Conservation (phyloP, 768 basidiomycete species). For the Suillus alpinus region DNA sequence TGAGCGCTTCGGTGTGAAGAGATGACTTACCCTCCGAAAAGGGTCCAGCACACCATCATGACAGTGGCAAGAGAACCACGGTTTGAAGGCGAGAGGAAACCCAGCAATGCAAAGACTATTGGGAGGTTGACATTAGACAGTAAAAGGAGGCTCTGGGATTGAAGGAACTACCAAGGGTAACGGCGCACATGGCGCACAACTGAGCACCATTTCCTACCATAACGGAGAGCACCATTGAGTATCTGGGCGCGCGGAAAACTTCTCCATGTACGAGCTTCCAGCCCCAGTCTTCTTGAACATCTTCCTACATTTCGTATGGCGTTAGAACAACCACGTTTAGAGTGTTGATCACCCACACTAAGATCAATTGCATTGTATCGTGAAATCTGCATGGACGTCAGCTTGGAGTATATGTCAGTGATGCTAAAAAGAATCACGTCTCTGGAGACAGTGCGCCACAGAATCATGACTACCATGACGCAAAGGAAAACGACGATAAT, state of each 20-base stretch:
- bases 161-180: constrained; percentile 68
- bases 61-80: constrained; percentile 86
- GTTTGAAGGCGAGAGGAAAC: constrained; percentile 94
- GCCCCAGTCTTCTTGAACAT: constrained; percentile 96
- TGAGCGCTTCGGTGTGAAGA: not conserved
- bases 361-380: constrained; percentile 96
- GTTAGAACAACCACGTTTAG: constrained; percentile 2
- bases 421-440: constrained; percentile 54
- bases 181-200: constrained; percentile 78
- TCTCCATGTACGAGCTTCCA: constrained; percentile 98
- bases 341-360: constrained; percentile 49
- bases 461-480: constrained; percentile 89
- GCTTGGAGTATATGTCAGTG: constrained; percentile 15
- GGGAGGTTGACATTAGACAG: constrained; percentile 5
- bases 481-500: constrained; percentile 91
- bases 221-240: constrained; percentile 76
- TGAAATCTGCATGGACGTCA: constrained; percentile 53
- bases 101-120: constrained; percentile 84
- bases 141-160: not conserved
- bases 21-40: constrained; percentile 73
- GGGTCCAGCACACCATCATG: constrained; percentile 76
- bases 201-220: constrained; percentile 87
- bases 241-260: constrained; percentile 82
- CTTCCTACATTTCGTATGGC: constrained; percentile 53
- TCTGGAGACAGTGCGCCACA: constrained; percentile 80